A percentile compares a stretch with the other conserved stretches of the same genome.
These are phyloP conservation scores for Magnaporthiopsis incrustans DNA, from an alignment of 2,329 filamentous ascomycete genomes.

Conservation along the genomic window DNA sequence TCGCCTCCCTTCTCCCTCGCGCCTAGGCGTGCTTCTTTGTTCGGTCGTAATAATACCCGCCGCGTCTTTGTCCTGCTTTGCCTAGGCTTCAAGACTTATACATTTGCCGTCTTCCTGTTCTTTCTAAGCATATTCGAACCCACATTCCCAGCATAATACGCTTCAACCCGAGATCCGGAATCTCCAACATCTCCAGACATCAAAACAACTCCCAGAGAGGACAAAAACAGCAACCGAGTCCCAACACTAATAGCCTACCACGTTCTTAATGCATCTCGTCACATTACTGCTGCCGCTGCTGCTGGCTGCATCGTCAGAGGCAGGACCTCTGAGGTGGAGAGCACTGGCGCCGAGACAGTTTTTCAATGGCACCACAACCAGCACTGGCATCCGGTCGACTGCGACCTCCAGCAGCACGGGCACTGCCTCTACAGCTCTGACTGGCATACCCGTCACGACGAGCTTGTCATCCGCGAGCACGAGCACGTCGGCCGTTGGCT, in stretches of 20 bases:
- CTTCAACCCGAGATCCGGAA: not conserved
- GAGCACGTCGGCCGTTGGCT: not conserved
- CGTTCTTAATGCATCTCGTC: not conserved
- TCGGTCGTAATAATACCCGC: too few species aligned
- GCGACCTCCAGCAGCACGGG: not conserved
- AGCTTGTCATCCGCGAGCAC: not conserved
- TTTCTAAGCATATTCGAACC: not conserved
- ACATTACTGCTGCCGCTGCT: constrained; percentile 1
- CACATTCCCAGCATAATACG: not conserved
- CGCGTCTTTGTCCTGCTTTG: not conserved
- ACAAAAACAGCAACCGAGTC: not conserved
- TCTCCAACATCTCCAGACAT: not conserved
- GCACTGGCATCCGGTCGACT: not conserved
- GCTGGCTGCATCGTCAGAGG: not conserved
- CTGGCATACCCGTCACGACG: not conserved
- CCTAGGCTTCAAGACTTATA: not conserved
- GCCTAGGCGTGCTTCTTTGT: not conserved
- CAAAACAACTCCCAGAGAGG: not conserved
- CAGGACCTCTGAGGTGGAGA: not conserved
- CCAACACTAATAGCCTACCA: not conserved
- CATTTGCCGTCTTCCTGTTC: not conserved
- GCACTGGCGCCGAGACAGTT: not conserved
- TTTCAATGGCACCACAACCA: not conserved
- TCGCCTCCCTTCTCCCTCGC: too few species aligned
- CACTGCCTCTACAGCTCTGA: not conserved